Conservation (phyloP, 2,329 filamentous ascomycete genomes). For the Arachnomyces sp. region DNA sequence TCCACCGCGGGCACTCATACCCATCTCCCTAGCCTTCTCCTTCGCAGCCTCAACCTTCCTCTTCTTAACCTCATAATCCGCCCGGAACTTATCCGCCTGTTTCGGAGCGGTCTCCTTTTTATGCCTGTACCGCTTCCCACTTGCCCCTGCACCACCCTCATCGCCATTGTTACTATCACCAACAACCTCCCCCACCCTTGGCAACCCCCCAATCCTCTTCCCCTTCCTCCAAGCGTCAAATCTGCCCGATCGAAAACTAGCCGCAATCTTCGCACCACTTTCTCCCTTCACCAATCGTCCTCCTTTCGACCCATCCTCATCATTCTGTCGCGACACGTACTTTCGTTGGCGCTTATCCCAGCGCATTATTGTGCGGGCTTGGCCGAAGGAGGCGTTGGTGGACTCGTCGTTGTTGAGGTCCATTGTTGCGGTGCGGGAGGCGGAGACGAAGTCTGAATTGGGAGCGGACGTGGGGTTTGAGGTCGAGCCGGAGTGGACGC, state of each 20-base stretch:
- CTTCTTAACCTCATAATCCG: slow-evolving; percentile 85
- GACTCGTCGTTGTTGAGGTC: slow-evolving; percentile 86
- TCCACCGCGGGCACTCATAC: slow-evolving; percentile 37
- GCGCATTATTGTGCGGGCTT: slow-evolving; percentile 68
- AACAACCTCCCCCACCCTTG: slow-evolving; percentile 55
- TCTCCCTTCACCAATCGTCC: slow-evolving; percentile 77
- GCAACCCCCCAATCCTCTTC: slow-evolving; percentile 70
- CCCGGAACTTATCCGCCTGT: slow-evolving; percentile 81
- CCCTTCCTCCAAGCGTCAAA: slow-evolving; percentile 89
- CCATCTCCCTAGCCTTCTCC: slow-evolving; percentile 47
- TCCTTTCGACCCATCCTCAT: slow-evolving; percentile 79
- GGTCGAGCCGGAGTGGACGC: slow-evolving; percentile 72
- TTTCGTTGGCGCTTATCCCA: slow-evolving; percentile 98
- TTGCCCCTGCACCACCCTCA: slow-evolving; percentile 27
- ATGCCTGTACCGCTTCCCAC: slow-evolving; percentile 66
- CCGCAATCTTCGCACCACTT: slow-evolving; percentile 90
- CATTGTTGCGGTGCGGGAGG: slow-evolving; percentile 81
- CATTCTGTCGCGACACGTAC: slow-evolving; percentile 85
- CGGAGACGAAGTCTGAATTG: slow-evolving; percentile 72
- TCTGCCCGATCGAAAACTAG: slow-evolving; percentile 82
- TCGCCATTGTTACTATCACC: slow-evolving; percentile 47
- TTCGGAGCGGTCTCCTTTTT: slow-evolving; percentile 83
- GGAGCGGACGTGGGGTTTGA: too few species aligned
- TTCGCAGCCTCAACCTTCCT: slow-evolving; percentile 80
- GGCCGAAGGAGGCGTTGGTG: slow-evolving; percentile 62